Evolutionary conservation across 2,329 filamentous ascomycete species (phyloP).

Genomic region (Blastomyces gilchristii): DNA sequence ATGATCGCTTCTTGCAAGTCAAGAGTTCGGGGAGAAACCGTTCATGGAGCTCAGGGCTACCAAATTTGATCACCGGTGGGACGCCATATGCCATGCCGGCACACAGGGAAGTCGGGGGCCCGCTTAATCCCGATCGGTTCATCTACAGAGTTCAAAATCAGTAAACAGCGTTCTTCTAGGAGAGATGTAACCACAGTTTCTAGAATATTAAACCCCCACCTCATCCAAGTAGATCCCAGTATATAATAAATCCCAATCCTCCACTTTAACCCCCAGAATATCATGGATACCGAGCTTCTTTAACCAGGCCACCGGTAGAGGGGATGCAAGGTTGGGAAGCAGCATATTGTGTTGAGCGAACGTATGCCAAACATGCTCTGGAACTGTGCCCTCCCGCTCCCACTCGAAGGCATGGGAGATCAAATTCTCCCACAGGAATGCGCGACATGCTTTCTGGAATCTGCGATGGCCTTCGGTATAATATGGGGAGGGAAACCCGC

Average conservation of each 20-base stretch:
- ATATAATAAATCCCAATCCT: constrained; percentile 65
- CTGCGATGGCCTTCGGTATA: constrained; percentile 54
- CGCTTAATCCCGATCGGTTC: constrained; percentile 52
- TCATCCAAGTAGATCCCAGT: constrained; percentile 61
- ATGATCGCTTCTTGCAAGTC: constrained; percentile 54
- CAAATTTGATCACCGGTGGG: constrained; percentile 61
- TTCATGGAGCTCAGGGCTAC: constrained; percentile 51
- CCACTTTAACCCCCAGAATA: constrained; percentile 56
- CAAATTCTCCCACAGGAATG: constrained; percentile 55
- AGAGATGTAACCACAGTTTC: constrained; percentile 44
- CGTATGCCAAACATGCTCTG: constrained; percentile 51
- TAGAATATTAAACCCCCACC: constrained; percentile 24
- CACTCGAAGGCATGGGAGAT: constrained; percentile 55
- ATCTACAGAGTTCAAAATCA: constrained; percentile 37
- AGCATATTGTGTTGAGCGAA: constrained; percentile 60
- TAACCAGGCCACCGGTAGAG: constrained; percentile 58
- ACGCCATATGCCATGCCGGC: constrained; percentile 64
- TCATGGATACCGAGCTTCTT: constrained; percentile 55
- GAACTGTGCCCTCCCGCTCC: constrained; percentile 56
- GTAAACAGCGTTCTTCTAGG: background rate
- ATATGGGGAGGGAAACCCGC: constrained; percentile 60
- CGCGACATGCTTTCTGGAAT: constrained; percentile 59
- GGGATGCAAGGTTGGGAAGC: constrained; percentile 58
- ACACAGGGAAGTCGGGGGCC: constrained; percentile 55
- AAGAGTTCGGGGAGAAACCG: constrained; percentile 58